A percentile compares a stretch with the other conserved stretches of the same genome.
These are phyloP conservation scores for Marsdenia floribunda DNA, from an alignment of 257 asterid species.

Conservation along the genomic window DNA sequence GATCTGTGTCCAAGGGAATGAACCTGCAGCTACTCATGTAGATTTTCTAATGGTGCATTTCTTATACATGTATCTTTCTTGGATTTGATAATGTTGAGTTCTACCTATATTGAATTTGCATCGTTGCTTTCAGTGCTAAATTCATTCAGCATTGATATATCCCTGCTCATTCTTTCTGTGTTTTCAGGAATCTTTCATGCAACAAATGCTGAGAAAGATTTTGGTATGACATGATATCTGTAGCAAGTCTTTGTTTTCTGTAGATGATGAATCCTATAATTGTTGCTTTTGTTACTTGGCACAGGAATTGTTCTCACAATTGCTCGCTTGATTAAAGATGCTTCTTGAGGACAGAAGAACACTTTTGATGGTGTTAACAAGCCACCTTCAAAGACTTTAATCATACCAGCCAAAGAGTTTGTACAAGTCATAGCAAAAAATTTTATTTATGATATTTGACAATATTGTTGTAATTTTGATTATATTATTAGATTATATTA, in stretches of 20 bases:
- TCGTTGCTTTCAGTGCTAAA: not conserved
- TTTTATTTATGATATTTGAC: too few relatives aligned
- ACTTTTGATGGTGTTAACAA: slow-evolving; percentile 42
- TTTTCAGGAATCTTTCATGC: slow-evolving; percentile 86
- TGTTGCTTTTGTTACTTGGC: slow-evolving; percentile 14
- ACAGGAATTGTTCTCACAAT: slow-evolving; percentile 85
- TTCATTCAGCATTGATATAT: not conserved
- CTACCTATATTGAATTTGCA: not conserved
- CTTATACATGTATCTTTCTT: not conserved
- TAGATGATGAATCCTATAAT: not conserved
- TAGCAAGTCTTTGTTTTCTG: too few relatives aligned
- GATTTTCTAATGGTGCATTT: not conserved
- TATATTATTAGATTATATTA: too few relatives aligned
- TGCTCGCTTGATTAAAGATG: slow-evolving; percentile 67
- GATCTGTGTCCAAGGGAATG: not conserved
- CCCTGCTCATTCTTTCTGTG: too few relatives aligned
- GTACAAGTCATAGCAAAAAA: slow-evolving; percentile 88
- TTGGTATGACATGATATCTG: too few relatives aligned
- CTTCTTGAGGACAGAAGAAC: slow-evolving; percentile 55
- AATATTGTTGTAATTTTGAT: too few relatives aligned
- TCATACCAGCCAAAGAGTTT: slow-evolving; percentile 73
- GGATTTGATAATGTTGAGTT: not conserved
- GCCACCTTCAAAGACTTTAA: slow-evolving; percentile 56
- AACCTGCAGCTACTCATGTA: not conserved
- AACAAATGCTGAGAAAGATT: slow-evolving; percentile 63